Base-by-base conservation (phyloP, 306 rosid genomes). In the Potentilla sterilis region DNA sequence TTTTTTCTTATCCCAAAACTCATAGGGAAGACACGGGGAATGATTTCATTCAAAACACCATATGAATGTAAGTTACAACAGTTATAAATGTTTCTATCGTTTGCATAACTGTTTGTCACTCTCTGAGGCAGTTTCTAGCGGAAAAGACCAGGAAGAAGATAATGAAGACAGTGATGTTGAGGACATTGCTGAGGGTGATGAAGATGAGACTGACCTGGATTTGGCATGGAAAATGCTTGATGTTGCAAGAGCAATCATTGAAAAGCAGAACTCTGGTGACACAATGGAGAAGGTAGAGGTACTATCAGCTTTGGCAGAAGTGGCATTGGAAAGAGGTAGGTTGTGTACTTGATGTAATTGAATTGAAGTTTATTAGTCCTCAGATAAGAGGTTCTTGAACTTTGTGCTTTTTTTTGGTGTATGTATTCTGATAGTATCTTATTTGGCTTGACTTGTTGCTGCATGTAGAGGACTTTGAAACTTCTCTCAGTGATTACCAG, bases 191-290 rank as follows among this genome's bases (percentile, higher is more conserved):
- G 96, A 90, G 83, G 96, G 84, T 66, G 99, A 95, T 77, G 97
- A 95, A 79, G 99, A 90, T 49, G 99, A 95, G 62, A 81, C 92
- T 72, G 99, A 95, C 88, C 90, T 95, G 79, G 99, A 90, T 75
- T 85, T 95, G 81, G 97, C 99, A 67, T 95, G 99, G 99, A 95
- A 95, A 87, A 95, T 90, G 97, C 93, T 95, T 49, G 99, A 95
- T 82, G 78, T 95, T 84, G 99, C 97, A 1, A 87, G 99, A 88
- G 99, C 97, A 70, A 95, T 95, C 77, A 92, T 81, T 74, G 99
- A 95, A 79, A 92, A 92, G 79, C 87, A 92, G 78, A 86, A 90
- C 63, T 80, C 92, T 3, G 83, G 65, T 69, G 87, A 92, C 63
- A 90, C 98, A n/a, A 76, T 92, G 85, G 93, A 90, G 84, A 93